These are phyloP conservation scores for Moesziomyces sp. DNA, from an alignment of 1,284 basidiomycete species.

Conservation along the genomic window DNA sequence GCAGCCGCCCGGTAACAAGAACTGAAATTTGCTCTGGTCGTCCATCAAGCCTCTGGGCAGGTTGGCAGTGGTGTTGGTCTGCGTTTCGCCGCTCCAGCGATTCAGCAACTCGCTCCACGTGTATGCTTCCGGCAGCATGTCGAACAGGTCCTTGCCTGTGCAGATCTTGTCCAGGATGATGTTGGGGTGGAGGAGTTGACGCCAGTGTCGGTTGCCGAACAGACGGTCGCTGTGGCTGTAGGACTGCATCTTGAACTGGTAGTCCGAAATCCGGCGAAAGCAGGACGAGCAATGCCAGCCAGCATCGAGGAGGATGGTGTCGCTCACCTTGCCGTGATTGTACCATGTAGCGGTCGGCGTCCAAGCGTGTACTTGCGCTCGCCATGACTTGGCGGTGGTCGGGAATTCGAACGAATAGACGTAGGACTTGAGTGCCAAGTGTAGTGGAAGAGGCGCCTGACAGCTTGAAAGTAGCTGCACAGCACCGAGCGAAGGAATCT, in stretches of 20 bases:
- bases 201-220: conserved; percentile 69
- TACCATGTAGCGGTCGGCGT: conserved; percentile 69
- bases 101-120: conserved; percentile 65
- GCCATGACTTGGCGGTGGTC: conserved; percentile 71
- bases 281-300: conserved; percentile 74
- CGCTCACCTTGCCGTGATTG: conserved; percentile 73
- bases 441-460: conserved; percentile 73
- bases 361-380: conserved; percentile 73
- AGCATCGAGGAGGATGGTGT: conserved; percentile 74
- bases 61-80: conserved; percentile 70
- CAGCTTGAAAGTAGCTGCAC: conserved; percentile 74
- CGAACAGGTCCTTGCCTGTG: conserved; percentile 75
- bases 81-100: conserved; percentile 44
- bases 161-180: conserved; percentile 76
- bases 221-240: conserved; percentile 78
- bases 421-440: conserved; percentile 76
- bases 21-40: conserved; percentile 72
- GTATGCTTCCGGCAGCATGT: conserved; percentile 74
- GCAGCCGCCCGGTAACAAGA: conserved; percentile 75
- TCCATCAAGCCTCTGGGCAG: conserved; percentile 73
- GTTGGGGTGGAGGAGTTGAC: conserved; percentile 71
- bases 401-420: conserved; percentile 77
- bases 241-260: conserved; percentile 74
- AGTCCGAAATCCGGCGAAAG: conserved; percentile 75
- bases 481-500: conserved; percentile 75